Base-by-base conservation (phyloP, 345 rosid genomes). In the Gossypium sturtianum region DNA sequence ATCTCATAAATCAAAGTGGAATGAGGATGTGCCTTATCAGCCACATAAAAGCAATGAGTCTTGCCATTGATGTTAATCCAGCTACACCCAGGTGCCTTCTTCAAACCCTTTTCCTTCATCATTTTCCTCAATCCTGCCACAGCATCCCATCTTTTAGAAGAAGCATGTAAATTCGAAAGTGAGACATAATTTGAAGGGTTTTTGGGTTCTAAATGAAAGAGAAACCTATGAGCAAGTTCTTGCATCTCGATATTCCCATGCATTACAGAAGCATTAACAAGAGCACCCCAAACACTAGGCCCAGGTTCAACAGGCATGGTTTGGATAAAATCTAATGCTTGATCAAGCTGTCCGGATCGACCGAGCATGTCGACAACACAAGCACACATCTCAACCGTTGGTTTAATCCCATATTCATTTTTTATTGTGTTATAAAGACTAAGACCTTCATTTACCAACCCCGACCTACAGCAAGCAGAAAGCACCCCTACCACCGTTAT, bases 271-370 rank as follows among this genome's bases (percentile, higher is more conserved):
- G 90, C 90, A 83, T 81, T 85, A 23, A 87, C 78, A 75, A 89
- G 88, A 75, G 93, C 88, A 2, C 92, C 93, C 97, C 93, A 91
- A 34, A 86, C 78, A 53, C 92, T 89, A 17, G 93, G 87, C 65
- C 87, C 83, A 17, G 93, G 85, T 79, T 81, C 85, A 74, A 82
- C 74, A 13, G 85, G 88, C 92, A 91, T 91, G 41, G 70, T 69
- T 54, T 73, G 81, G 62, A 89, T 85, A 72, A 87, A 91, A 15
- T 80, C 83, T 9, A 89, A 75, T 61, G 93, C 91, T 22, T 12
- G 75, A 61, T 80, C 85, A 57, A 85, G 86, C 74, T 78, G 88
- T 71, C 92, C 89, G 44, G 89, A 84, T 80, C 84, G 77, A 58
- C 89, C 89, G 66, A 89, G 80, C 83, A 85, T 84, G 77, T 87